Base-by-base conservation (phyloP, 73 alveolate species). In the Blepharisma japonicum region DNA sequence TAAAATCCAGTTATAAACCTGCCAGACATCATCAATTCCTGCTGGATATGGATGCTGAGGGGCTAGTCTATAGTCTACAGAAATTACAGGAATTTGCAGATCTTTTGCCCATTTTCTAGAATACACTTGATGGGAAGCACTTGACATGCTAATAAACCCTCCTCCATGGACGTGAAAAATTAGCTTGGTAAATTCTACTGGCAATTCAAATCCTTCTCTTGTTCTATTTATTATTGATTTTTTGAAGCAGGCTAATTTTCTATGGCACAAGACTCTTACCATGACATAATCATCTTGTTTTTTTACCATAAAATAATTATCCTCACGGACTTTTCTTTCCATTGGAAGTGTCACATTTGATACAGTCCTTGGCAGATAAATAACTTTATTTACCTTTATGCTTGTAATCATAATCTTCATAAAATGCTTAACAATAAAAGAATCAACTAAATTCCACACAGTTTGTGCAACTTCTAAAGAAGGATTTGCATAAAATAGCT, bases 81-180 rank as follows among this genome's bases (percentile, higher is more conserved):
- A 94, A 76, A 97, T 82, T 55, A 95, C 74, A 7, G 99, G 98
- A 5, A 92, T 81, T 20, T 87, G 85, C 46, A 95, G 77, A 27
- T 76, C 79, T 20, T 92, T 91, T n/a, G 95, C 97, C 94, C 98
- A 94, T 74, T 78, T 81, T 49, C 96, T 74, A 32, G 97, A 85
- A 79, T 92, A 92, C 77, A 83, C 71, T 85, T 90, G 88, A 80
- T 94, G 97, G 20, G 95, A 86, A 32, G 92, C 81, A 0, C 98
- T 90, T 6, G 98, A 89, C 95, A 92, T 85, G 39, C 97, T 89
- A 32, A 95, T 92, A 78, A 95, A 95, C 3, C 99, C 98, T 23
- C 98, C 99, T 23, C 99, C 99, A 85, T 95, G 99, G 9, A 91
- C 76, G 84, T 95, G 99, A 18, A 95, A 55, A 42, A 95, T 46